phyloP scores from a whole-genome alignment of 2,329 filamentous ascomycete species.

The Penicillium nordicum region DNA sequence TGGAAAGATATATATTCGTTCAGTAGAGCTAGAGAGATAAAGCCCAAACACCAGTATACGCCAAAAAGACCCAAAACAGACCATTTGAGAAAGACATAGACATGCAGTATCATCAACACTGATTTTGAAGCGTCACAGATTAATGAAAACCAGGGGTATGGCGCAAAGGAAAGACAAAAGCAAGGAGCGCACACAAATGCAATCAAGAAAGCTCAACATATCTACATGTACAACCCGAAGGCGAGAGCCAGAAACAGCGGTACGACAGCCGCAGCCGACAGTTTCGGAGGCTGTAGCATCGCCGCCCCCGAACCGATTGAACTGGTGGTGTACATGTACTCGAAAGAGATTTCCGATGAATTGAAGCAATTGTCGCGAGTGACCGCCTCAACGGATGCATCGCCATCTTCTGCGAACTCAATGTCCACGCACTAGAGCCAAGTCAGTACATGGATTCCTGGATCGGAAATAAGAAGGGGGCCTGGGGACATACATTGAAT shows the following conservation, averaged over 20 bases:
- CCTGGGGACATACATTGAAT: conserved; percentile 63
- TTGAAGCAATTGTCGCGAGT: conserved; percentile 87
- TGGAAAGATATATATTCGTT: background rate
- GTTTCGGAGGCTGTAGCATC: conserved; percentile 14
- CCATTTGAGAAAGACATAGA: background rate
- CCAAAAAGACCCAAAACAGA: background rate
- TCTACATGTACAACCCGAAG: conserved; percentile 21
- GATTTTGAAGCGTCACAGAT: conserved; percentile 14
- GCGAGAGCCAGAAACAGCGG: conserved; percentile 26
- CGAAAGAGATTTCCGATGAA: conserved; percentile 71
- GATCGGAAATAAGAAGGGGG: background rate
- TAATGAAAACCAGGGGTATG: conserved; percentile 22
- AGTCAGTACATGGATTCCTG: background rate
- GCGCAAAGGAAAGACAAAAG: conserved; percentile 9
- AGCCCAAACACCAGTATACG: conserved; percentile 1
- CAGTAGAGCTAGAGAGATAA: background rate
- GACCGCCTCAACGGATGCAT: conserved; percentile 64
- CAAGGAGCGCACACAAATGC: conserved; percentile 19
- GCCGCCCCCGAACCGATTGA: conserved; percentile 27
- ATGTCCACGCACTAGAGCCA: conserved; percentile 80
- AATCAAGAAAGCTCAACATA: conserved; percentile 7
- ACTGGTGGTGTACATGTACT: conserved; percentile 61
- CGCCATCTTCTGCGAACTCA: conserved; percentile 75
- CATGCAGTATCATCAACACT: conserved; percentile 3
- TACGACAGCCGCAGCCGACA: conserved; percentile 18